Evolutionary conservation across 345 rosid species (phyloP), one percentile per base, ranked within the genome.

Genomic region (Syzygium aqueum): DNA sequence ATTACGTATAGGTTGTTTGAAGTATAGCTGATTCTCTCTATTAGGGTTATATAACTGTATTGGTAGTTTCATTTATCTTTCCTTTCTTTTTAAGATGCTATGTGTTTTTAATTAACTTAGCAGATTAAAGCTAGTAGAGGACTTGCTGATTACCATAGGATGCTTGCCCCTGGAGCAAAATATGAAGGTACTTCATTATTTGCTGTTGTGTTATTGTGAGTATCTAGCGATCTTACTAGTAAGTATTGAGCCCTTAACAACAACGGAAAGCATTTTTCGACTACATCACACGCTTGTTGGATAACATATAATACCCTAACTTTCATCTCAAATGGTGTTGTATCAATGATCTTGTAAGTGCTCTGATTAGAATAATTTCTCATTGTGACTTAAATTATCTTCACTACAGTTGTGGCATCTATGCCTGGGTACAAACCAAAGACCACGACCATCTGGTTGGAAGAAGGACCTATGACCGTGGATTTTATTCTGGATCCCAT

Each of bases 401-500:
- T 9, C 28, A 11, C 67, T 85, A 92, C 93, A 97, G 99, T 96
- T 84, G 86, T 88, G 89, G 98, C 96, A 86, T 88, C 88, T 1
- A 90, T 93, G 90, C 94, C 96, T 12, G 97, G 98, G 73, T 96
- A 95, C 94, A 94, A 92, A 90, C 90, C 94, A 15, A 95, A 94
- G 91, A 89, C 91, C 85, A 94, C 98, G 27, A 82, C 33, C 43
- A 91, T 97, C 86, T 94, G 92, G 92, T 89, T 95, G 88, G 98
- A 94, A 86, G 96, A 94, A 73, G 90, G 88, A 53, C 96, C 97
- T 17, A 93, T 88, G 77, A 91, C 89, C 8, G 84, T 93, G 46
- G 98, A 96, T 91, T 97, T 97, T 78, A 92, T 96, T 90, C 98
- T 97, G 28, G 96, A 95, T 84, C 97, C 98, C 22, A 95, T 94